Conservation (phyloP, 2,329 filamentous ascomycete species). For the Cryphonectria japonica region DNA sequence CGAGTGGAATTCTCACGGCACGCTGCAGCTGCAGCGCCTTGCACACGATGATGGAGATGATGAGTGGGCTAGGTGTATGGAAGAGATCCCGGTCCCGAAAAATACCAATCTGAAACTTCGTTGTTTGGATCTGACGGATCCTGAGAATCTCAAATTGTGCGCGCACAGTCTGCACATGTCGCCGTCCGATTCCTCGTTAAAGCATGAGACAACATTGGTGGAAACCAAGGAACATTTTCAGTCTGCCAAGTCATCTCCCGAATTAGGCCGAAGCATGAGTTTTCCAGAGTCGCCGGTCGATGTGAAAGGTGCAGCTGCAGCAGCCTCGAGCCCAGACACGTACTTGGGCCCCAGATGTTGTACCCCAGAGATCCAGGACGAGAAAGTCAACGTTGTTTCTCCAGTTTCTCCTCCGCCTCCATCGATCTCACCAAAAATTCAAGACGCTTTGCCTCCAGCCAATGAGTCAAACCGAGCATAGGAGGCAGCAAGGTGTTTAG, state of each 20-base stretch:
- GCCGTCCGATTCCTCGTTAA: background rate
- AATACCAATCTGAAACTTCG: background rate
- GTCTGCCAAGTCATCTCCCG: background rate
- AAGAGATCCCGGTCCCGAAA: background rate
- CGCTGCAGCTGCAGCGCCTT: constrained; percentile 36
- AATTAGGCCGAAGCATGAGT: background rate
- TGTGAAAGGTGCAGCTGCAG: background rate
- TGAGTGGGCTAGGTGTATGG: background rate
- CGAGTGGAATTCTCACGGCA: constrained; percentile 35
- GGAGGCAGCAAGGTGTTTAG: too few species aligned
- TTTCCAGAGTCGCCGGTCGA: background rate
- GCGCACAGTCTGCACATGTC: background rate
- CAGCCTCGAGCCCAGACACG: background rate
- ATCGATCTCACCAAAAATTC: background rate
- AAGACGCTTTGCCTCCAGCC: background rate
- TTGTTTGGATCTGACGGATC: background rate
- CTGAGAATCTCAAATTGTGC: background rate
- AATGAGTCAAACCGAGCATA: background rate
- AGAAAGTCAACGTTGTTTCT: background rate
- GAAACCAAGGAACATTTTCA: background rate
- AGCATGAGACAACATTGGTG: background rate
- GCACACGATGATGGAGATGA: constrained; percentile 33
- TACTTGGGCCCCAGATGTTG: background rate
- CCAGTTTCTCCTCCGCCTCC: background rate
- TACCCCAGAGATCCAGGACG: background rate